phyloP scores from a whole-genome alignment of 306 rosid genomes.

The Pterocarpus macrocarpus region DNA sequence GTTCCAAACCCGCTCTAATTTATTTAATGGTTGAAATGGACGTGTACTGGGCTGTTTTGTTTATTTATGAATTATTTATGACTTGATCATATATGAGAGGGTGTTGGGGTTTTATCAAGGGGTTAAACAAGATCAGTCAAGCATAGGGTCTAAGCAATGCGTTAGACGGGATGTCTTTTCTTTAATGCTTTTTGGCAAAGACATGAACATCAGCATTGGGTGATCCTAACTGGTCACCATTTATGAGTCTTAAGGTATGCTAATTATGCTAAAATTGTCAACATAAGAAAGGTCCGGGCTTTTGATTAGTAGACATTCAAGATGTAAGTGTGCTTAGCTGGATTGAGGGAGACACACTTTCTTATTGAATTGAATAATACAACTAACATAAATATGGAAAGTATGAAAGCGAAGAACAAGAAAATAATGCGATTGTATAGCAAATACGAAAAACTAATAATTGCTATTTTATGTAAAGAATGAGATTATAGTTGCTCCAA shows the following conservation, averaged over 20 bases:
- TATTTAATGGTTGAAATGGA: conserved; percentile 27
- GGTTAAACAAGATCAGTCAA: conserved; percentile 72
- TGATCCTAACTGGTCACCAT: conserved; percentile 33
- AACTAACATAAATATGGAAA: neutral
- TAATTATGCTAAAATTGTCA: conserved; percentile 4
- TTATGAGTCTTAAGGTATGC: conserved; percentile 32
- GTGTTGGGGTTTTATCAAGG: conserved; percentile 75
- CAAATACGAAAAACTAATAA: neutral
- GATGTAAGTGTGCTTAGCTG: conserved; percentile 45
- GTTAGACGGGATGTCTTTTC: conserved; percentile 68
- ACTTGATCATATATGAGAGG: conserved; percentile 54
- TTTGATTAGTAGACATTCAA: conserved; percentile 21
- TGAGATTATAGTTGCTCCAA: conserved; percentile 22
- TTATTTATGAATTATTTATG: conserved; percentile 5
- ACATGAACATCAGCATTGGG: conserved; percentile 44
- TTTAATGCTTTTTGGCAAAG: conserved; percentile 71
- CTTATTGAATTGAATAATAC: conserved; percentile 27
- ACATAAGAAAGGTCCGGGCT: conserved; percentile 20
- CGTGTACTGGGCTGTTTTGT: neutral
- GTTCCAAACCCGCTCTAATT: neutral
- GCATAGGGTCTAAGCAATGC: conserved; percentile 68
- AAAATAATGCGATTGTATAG: neutral
- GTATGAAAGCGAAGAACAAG: neutral
- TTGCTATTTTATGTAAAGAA: conserved; percentile 26
- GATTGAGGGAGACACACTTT: conserved; percentile 48